These are phyloP conservation scores for Nitzschia sp. DNA, from an alignment of 108 stramenopile species.

Conservation along the genomic window DNA sequence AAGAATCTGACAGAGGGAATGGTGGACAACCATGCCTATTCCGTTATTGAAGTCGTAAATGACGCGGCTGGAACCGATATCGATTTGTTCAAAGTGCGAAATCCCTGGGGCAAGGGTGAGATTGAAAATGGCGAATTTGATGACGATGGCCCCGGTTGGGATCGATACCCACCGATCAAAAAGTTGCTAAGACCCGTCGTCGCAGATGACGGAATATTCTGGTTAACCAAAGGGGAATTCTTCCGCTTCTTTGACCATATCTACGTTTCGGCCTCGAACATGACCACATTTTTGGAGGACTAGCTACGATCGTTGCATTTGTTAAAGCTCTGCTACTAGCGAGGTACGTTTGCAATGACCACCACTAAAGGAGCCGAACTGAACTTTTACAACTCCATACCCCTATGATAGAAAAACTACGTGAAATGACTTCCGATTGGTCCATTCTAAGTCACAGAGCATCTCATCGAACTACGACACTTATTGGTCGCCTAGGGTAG, in stretches of 20 bases:
- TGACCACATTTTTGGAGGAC: conserved; percentile 48
- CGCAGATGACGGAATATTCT: conserved; percentile 49
- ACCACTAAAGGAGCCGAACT: too few relatives aligned
- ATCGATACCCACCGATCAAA: conserved; percentile 41
- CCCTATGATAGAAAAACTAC: too few relatives aligned
- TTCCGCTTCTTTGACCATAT: conserved; percentile 36
- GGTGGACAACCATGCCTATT: conserved; percentile 34
- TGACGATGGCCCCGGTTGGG: conserved; percentile 53
- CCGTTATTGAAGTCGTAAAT: conserved; percentile 15
- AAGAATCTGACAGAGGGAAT: conserved; percentile 18
- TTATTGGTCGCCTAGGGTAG: too few relatives aligned
- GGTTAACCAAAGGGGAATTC: conserved; percentile 48
- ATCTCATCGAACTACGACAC: too few relatives aligned
- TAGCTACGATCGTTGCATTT: too few relatives aligned
- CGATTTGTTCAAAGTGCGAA: conserved; percentile 26
- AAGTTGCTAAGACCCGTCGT: conserved; percentile 33
- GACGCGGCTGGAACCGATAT: conserved; percentile 20
- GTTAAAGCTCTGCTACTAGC: too few relatives aligned
- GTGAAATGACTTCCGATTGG: too few relatives aligned
- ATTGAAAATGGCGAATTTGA: conserved; percentile 39
- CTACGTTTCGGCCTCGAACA: conserved; percentile 36
- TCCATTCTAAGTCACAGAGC: too few relatives aligned
- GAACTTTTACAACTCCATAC: too few relatives aligned
- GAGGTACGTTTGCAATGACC: too few relatives aligned
- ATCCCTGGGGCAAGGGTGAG: conserved; percentile 40